Base-by-base conservation (phyloP, 2,329 filamentous ascomycete species). In the Aspergillus floridensis region DNA sequence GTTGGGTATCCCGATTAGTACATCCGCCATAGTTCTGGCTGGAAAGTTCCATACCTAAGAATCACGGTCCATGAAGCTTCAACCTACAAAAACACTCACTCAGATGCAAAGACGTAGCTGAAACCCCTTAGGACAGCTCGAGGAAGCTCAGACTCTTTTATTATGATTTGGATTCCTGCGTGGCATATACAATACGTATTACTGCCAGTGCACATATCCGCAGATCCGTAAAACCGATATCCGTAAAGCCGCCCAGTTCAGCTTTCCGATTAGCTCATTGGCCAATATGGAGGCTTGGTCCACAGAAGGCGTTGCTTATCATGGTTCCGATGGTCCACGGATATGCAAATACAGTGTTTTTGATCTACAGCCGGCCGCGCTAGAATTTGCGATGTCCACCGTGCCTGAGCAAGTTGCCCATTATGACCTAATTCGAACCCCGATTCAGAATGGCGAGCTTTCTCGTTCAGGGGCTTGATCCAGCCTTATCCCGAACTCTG, bases 81-180 rank as follows among this genome's bases (percentile, higher is more conserved):
- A 16, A 16, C 8, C n/a, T 16, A 14, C 1, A 35, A 2, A 32
- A 16, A 19, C 24, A 46, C 29, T 16, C 24, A 11, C 4, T 12
- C n/a, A 22, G 38, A 19, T 24, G 14, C 26, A 54, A 26, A 47
- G 12, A 54, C 16, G 46, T 5, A 7, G 16, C 5, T 54, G 5
- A 11, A 32, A 1, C 16, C 7, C 4, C n/a, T 21, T 5, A n/a
- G 11, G 10, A 21, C 38, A 19, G 38, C 38, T 32, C 32, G 32
- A n/a, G 50, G 58, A 48, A 60, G 12, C 44, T 26, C 19, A 29
- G 52, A 21, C 55, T 55, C 60, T 65, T 66, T 59, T 65, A 64
- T 54, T 59, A 35, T 8, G 12, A 21, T 8, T 44, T 26, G 16
- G 10, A 21, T 55, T 47, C 46, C 41, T 57, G 44, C 8, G 26